phyloP scores from a whole-genome alignment of 805 yeast genomes.

The Spathaspora girioi region DNA sequence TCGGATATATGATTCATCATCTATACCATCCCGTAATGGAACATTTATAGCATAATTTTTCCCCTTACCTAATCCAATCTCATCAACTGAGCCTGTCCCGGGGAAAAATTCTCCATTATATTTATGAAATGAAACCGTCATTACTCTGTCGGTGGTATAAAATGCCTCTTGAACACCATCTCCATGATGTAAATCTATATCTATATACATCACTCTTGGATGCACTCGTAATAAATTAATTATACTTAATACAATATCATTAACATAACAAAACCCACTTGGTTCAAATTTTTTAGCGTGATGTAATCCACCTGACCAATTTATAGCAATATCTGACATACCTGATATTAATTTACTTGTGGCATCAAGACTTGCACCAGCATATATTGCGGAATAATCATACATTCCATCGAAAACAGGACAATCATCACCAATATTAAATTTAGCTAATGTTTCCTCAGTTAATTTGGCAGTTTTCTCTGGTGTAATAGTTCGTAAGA shows the following conservation, averaged over 20 bases:
- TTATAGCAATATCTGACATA: constrained; percentile 89
- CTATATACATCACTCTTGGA: constrained; percentile 89
- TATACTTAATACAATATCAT: constrained; percentile 89
- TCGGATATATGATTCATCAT: constrained; percentile 78
- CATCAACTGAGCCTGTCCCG: constrained; percentile 92
- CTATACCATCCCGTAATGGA: constrained; percentile 93
- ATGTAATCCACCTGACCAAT: constrained; percentile 96
- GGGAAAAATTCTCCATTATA: constrained; percentile 94
- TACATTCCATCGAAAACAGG: constrained; percentile 94
- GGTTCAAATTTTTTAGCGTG: constrained; percentile 96
- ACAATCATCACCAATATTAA: constrained; percentile 91
- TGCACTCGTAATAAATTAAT: constrained; percentile 82
- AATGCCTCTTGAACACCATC: constrained; percentile 98
- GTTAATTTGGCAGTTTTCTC: constrained; percentile 60
- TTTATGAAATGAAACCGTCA: constrained; percentile 95
- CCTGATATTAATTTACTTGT: constrained; percentile 81
- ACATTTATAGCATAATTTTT: constrained; percentile 85
- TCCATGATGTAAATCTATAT: constrained; percentile 94
- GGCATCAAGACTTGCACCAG: constrained; percentile 94
- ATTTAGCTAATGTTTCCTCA: constrained; percentile 54
- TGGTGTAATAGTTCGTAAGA: constrained; percentile 73
- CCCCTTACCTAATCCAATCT: constrained; percentile 85
- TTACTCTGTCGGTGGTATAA: constrained; percentile 89
- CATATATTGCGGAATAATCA: constrained; percentile 81
- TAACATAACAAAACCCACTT: constrained; percentile 90